Percentiles rank a stretch among this genome's conserved stretches.
Conservation (phyloP, 2,329 filamentous ascomycete genomes). For the Ploettnerulaceae sp. region DNA sequence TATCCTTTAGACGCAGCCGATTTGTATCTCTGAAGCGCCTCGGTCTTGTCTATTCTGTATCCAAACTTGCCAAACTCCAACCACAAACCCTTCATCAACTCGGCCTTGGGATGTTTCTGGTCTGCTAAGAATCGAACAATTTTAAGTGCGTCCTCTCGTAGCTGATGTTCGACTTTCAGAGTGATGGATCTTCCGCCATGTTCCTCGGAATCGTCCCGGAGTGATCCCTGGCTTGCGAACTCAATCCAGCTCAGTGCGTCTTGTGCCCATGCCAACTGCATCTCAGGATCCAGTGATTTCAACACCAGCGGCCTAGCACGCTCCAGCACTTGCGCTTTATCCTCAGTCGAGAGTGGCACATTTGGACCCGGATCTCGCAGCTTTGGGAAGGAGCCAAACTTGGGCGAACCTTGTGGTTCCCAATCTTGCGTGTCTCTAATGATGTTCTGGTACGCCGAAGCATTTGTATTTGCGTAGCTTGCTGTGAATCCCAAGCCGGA, state of each 20-base stretch:
- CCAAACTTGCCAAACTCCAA: constrained; percentile 97
- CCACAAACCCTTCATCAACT: constrained; percentile 96
- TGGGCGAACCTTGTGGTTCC: constrained; percentile 47
- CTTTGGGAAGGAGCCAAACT: constrained; percentile 88
- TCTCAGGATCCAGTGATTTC: constrained; percentile 89
- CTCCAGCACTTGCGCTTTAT: constrained; percentile 86
- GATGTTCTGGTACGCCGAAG: constrained; percentile 33
- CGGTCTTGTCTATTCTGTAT: constrained; percentile 84
- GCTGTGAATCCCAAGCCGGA: constrained; percentile 29
- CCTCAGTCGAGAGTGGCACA: constrained; percentile 88
- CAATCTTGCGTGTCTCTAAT: constrained; percentile 17
- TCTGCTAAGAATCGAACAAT: constrained; percentile 86
- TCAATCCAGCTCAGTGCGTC: constrained; percentile 89
- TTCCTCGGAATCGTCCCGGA: constrained; percentile 36
- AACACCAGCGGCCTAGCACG: constrained; percentile 78
- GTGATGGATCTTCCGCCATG: constrained; percentile 62
- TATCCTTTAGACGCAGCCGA: constrained; percentile 83
- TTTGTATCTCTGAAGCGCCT: constrained; percentile 83
- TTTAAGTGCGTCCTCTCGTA: constrained; percentile 83
- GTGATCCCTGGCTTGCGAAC: constrained; percentile 69
- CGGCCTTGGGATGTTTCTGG: constrained; percentile 87
- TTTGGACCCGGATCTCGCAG: constrained; percentile 74
- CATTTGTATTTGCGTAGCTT: constrained; percentile 34
- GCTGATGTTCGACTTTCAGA: constrained; percentile 81
- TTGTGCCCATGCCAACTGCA: constrained; percentile 95